These are phyloP conservation scores for Annona cherimola DNA, from an alignment of 164 flowering plant species.

Conservation along the genomic window DNA sequence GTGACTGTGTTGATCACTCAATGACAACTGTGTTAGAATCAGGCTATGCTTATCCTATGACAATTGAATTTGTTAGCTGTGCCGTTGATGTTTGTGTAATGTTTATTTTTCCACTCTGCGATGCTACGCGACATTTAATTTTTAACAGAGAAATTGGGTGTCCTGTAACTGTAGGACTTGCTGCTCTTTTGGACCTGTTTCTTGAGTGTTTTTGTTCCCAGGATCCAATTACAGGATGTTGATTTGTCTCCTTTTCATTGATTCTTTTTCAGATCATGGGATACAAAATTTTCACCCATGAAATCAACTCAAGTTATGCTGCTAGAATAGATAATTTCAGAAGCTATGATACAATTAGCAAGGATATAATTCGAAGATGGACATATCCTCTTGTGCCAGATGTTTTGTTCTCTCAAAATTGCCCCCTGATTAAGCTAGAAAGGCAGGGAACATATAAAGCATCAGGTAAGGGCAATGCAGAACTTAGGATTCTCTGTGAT, in stretches of 20 bases:
- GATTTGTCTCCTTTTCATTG: conserved; percentile 1
- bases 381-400: conserved; percentile 94
- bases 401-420: conserved; percentile 63
- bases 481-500: background rate
- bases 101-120: too few relatives aligned
- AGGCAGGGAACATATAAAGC: conserved; percentile 79
- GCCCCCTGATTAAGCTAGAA: conserved; percentile 52
- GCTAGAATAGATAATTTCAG: conserved; percentile 86
- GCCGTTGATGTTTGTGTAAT: too few relatives aligned
- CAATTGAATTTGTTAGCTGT: too few relatives aligned
- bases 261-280: conserved; percentile 74
- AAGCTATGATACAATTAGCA: conserved; percentile 86
- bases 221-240: background rate
- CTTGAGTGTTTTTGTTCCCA: background rate
- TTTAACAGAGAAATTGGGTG: too few relatives aligned
- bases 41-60: too few relatives aligned
- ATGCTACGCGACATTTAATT: too few relatives aligned
- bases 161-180: background rate
- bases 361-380: conserved; percentile 95
- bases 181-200: background rate
- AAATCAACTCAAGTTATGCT: conserved; percentile 87
- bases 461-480: conserved; percentile 42
- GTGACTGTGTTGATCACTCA: too few relatives aligned
- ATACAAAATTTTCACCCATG: conserved; percentile 87
- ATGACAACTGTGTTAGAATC: too few relatives aligned